These are phyloP conservation scores for Lathyrus oleraceus DNA, from an alignment of 306 rosid genomes.

Conservation along the genomic window DNA sequence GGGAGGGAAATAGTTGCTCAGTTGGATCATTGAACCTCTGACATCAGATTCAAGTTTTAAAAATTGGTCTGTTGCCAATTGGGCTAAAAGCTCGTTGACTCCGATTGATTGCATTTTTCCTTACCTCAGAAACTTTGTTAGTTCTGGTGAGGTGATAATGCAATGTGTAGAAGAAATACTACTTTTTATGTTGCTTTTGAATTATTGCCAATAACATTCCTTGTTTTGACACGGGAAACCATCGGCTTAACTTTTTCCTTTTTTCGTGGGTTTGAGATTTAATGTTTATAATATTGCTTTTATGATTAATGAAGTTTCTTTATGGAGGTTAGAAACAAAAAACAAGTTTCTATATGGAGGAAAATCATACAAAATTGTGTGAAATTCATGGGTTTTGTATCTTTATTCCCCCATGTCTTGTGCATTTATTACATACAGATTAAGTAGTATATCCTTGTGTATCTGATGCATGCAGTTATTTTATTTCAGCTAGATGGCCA, in stretches of 20 bases:
- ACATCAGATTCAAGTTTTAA: neutral
- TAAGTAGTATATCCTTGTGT: constrained; percentile 14
- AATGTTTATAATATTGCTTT: constrained; percentile 12
- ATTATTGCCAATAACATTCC: neutral
- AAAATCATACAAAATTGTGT: neutral
- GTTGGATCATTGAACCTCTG: neutral
- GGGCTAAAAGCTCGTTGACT: neutral
- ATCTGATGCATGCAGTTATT: constrained; percentile 44
- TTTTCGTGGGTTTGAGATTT: neutral
- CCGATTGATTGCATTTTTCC: constrained; percentile 1
- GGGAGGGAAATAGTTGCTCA: constrained; percentile 1
- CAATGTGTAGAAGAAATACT: neutral
- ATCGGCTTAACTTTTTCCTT: neutral
- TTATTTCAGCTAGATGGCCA: constrained; percentile 94
- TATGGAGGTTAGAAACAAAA: neutral
- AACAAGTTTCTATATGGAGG: no score
- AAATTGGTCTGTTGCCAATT: constrained; percentile 1
- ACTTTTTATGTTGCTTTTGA: neutral
- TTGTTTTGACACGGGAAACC: neutral
- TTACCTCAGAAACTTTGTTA: neutral
- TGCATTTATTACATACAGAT: neutral
- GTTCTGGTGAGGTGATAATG: constrained; percentile 6
- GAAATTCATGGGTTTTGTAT: neutral
- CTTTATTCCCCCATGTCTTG: no score
- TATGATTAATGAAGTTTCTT: constrained; percentile 1